Percentiles rank a stretch among this genome's conserved stretches.
phyloP scores from a whole-genome alignment of 345 rosid genomes.

The rapeseed (Brassica napus) region DNA sequence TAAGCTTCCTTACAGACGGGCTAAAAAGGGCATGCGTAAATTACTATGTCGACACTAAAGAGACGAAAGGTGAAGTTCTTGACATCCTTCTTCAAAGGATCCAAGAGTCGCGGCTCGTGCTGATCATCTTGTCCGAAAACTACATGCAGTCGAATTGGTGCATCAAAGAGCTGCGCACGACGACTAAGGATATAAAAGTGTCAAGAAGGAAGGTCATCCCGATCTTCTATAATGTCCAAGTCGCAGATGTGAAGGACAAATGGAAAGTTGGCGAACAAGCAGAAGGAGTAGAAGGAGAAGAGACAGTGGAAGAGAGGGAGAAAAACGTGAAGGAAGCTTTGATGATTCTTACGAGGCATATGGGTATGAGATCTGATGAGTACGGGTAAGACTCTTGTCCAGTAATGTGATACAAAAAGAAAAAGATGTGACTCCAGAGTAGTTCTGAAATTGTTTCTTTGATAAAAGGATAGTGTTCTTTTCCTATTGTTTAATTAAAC shows the following conservation, averaged over 20 bases:
- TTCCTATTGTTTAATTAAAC: neutral
- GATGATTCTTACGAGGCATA: neutral
- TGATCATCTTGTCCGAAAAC: neutral
- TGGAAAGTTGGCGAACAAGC: constrained; percentile 1
- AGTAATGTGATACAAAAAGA: neutral
- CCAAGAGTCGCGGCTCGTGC: neutral
- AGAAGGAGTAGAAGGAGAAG: neutral
- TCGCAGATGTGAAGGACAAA: neutral
- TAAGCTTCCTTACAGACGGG: neutral
- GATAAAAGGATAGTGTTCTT: neutral
- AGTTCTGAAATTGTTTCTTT: neutral
- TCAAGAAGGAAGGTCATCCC: neutral
- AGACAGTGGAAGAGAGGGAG: neutral
- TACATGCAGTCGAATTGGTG: constrained; percentile 1
- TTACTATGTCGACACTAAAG: neutral
- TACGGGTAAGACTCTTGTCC: neutral
- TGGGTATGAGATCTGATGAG: neutral
- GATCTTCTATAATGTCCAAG: neutral
- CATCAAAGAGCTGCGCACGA: neutral
- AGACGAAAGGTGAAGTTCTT: neutral
- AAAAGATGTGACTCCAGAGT: neutral
- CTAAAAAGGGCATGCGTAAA: neutral
- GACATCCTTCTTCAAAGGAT: neutral
- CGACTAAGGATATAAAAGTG: neutral
- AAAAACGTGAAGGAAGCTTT: neutral